Percentiles rank a stretch among this genome's conserved stretches.
phyloP scores from a whole-genome alignment of 2,329 filamentous ascomycete species.

The Colletotrichum zoysiae region DNA sequence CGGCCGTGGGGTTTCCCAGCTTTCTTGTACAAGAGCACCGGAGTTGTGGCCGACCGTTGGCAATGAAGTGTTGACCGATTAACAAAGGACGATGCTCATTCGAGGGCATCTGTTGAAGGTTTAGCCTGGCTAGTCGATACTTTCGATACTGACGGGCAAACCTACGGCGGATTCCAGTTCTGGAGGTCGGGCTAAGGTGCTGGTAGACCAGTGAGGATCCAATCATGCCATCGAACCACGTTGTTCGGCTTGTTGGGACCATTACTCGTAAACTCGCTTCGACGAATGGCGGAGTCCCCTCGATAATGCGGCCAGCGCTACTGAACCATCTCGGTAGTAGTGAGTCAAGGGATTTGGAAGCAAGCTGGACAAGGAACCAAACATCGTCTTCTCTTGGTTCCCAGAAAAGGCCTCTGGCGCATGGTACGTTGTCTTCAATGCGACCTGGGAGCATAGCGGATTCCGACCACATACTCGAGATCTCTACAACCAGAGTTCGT shows the following conservation, averaged over 20 bases:
- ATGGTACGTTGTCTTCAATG: too few species aligned
- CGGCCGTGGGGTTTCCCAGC: not conserved
- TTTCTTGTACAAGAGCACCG: not conserved
- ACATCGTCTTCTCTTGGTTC: not conserved
- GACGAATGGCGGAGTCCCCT: slow-evolving; percentile 17
- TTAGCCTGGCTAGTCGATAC: not conserved
- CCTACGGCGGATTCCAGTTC: not conserved
- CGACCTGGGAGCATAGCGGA: not conserved
- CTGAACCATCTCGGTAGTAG: not conserved
- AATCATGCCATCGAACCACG: not conserved
- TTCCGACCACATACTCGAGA: not conserved
- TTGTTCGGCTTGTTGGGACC: slow-evolving; percentile 2
- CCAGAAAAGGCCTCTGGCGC: too few species aligned
- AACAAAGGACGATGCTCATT: not conserved
- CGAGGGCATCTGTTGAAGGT: not conserved
- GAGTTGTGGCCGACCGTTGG: not conserved
- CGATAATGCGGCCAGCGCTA: not conserved
- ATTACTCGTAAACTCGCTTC: slow-evolving; percentile 23
- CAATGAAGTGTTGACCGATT: not conserved
- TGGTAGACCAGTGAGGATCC: not conserved
- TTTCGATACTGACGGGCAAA: not conserved
- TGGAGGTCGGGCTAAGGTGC: not conserved
- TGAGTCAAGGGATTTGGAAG: slow-evolving; percentile 5
- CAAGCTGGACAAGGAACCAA: not conserved
- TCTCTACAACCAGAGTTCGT: not conserved